Base-by-base conservation (phyloP, 1,139 yeast species). In the Suhomyces bokatorum region DNA sequence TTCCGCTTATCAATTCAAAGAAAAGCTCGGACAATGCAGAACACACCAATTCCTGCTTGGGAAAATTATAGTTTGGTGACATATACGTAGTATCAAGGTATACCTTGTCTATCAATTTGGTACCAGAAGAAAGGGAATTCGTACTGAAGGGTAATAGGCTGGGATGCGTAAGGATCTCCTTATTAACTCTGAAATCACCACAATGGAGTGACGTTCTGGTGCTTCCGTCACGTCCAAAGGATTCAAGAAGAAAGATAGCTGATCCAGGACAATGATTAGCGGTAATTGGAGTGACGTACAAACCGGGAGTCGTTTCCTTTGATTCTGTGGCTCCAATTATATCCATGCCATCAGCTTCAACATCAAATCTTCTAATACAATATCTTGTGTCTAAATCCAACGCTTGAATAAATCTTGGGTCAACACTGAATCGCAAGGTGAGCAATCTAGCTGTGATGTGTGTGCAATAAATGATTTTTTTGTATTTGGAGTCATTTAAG, bases 181-280 rank as follows among this genome's bases (percentile, higher is more conserved):
- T 61, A 50, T 77, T 77, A 11, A 90, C 91, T 45, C 99, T 69
- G 56, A 91, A 93, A 63, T 93, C 99, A 5, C 98, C 99, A 45
- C 97, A 90, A 61, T 93, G 99, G 32, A 93, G 64, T 1, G 79
- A 70, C 32, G 69, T 63, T 37, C 70, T 56, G 42, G 52, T 55
- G 27, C 42, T 46, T 1, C 64, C 61, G 37, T 61, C 59, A 17
- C 49, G n/a, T 12, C 64, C 56, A 17, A 63, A 57, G 0, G 84
- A 78, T 56, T 85, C 85, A 55, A 88, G 85, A 14, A 90, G 64
- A 50, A 90, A 86, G 0, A 93, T 78, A 0, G 81, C 89, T 0
- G 97, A 88, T 2, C 99, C 99, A 1, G 98, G 98, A 63, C 99
- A 93, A 64, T 93, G 99, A 54, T 93, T 91, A 0, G 98, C 99